Base-by-base conservation (phyloP, 2,329 filamentous ascomycete species). In the Trichoderma harzianum region DNA sequence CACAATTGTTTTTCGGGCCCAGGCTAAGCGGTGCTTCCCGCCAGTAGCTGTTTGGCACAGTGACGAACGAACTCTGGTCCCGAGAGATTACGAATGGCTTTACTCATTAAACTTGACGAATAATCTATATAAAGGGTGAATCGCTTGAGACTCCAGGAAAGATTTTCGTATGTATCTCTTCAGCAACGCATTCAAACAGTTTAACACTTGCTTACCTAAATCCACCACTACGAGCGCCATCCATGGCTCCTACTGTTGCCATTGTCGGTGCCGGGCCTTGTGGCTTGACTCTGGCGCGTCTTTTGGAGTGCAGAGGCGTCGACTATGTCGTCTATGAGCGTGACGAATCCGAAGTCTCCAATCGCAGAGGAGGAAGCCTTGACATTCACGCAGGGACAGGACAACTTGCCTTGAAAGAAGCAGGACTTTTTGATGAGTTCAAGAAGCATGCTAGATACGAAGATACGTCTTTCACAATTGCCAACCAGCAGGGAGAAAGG, bases 331-430 rank as follows among this genome's bases (percentile, higher is more conserved):
- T 90, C 26, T 90, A 85, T 74, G 85, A 89, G 78, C 79, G 81
- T 63, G 85, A 87, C 30, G 68, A 78, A 10, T 81, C 81, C 34
- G 70, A 78, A 10, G 80, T 80, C 6, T 81, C 82, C 21, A 75
- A 84, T 73, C 83, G 83, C 71, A 84, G 88, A 75, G 87, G 87
- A 58, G 87, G 87, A 11, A 85, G 80, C 6, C 82, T 90, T 2
- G 87, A 89, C 74, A 78, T 90, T 11, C 87, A 90, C 74, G 83
- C 83, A 0, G 73, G 79, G 5, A 85, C 84, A 1, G 87, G 88
- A 1, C 83, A 89, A 32, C 79, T 81, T 5, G 87, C 87, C 0
- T 76, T 90, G 61, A 83, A 83, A 69, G 83, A 86, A 70, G 86
- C 86, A 4, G 83, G 82, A 0, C 78, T 89, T 11, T 86, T 81